These are phyloP conservation scores for Pseudognaphalium luteoalbum DNA, from an alignment of 129 eudicot genomes.

Conservation along the genomic window DNA sequence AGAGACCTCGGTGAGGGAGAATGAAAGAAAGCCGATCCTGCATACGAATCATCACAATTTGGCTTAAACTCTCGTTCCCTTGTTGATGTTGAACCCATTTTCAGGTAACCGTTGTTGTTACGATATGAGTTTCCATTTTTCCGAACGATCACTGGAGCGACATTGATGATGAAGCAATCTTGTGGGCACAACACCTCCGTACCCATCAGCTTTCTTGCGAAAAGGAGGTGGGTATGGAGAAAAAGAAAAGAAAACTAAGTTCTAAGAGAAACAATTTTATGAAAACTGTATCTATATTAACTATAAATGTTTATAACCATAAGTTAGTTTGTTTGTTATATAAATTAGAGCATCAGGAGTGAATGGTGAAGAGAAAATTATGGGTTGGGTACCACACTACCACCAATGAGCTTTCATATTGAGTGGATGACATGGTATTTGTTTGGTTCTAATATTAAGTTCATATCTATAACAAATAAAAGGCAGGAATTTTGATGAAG, in stretches of 20 bases:
- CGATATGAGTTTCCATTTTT: slow-evolving; percentile 5
- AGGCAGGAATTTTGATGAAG: too few relatives aligned
- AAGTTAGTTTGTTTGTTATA: slow-evolving; percentile 31
- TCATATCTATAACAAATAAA: too few relatives aligned
- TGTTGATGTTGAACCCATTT: slow-evolving; percentile 32
- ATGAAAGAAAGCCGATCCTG: slow-evolving; percentile 50
- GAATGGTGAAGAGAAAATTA: slow-evolving; percentile 34
- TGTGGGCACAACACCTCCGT: slow-evolving; percentile 48
- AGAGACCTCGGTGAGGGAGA: slow-evolving; percentile 55
- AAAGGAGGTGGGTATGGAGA: slow-evolving; percentile 44
- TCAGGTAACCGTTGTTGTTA: slow-evolving; percentile 1
- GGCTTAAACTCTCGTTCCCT: slow-evolving; percentile 23
- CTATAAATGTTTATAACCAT: slow-evolving; percentile 8
- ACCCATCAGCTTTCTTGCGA: slow-evolving; percentile 45
- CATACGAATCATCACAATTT: slow-evolving; percentile 39
- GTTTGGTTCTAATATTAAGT: neutral
- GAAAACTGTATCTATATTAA: slow-evolving; percentile 19
- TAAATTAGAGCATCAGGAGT: slow-evolving; percentile 18
- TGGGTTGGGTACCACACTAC: slow-evolving; percentile 33
- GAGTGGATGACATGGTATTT: slow-evolving; percentile 25
- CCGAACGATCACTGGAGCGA: slow-evolving; percentile 25
- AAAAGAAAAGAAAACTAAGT: slow-evolving; percentile 27
- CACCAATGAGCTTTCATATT: slow-evolving; percentile 24
- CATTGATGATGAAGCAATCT: slow-evolving; percentile 20
- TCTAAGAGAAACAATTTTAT: slow-evolving; percentile 21